Evolutionary conservation across 2,329 filamentous ascomycete species (phyloP), one percentile per base, ranked within the genome.

Genomic region (Arachnomyces sp.): DNA sequence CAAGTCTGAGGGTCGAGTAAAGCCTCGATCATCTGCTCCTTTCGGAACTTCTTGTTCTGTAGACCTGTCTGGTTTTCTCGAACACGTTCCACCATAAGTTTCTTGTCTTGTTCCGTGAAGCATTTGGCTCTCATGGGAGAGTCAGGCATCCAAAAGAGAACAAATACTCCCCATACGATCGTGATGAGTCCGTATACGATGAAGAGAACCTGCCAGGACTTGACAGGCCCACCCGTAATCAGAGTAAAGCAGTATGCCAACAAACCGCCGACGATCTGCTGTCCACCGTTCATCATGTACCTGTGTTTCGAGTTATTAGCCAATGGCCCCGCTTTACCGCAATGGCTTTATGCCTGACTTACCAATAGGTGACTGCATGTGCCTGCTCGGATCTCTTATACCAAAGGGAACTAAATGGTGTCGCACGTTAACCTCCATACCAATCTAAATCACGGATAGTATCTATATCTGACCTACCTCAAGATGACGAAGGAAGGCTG

Each of bases 251-350:
- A 71, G 51, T 77, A 77, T 0, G 81, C 81, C 1, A 86, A 66
- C 0, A 86, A 70, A 4, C 82, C 82, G 25, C 82, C 82, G 6
- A 85, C 78, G 37, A 86, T 80, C 53, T 85, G 82, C 54, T 86
- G 82, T 1, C 70, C 72, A 2, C 82, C 82, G 54, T 86, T 86
- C 80, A 85, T 86, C 77, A 84, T 84, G 58, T 83, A 82, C 61
- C 66, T 66, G n/a, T 47, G 38, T n/a, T 47, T 48, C n/a, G 29
- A n/a, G 29, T 15, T 16, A 15, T 34, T 14, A 36, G 18, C 28
- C 21, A 25, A 25, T 25, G 15, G 11, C 17, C 25, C 16, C 25
- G n/a, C 9, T 25, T 16, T 7, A 12, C n/a, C 11, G 30, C 16
- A 15, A n/a, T 31, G 18, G 9, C 6, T 6, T 28, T 18, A 3